Base-by-base conservation (phyloP, 1,284 basidiomycete species). In the Singerocomus inundabilis region DNA sequence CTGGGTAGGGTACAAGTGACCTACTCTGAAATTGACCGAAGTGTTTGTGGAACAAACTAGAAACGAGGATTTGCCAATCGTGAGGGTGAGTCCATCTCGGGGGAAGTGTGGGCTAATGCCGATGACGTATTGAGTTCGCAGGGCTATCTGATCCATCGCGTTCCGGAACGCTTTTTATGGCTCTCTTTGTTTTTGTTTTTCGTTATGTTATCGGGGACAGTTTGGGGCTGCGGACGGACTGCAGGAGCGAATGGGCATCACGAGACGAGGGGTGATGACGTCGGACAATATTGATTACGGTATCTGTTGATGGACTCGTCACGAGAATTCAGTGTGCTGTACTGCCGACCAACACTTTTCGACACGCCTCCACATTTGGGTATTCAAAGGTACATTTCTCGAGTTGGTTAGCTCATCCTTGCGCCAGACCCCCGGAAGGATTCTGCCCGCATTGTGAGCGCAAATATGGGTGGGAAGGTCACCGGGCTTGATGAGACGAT, bases 1-100 rank as follows among this genome's bases (percentile, higher is more conserved):
- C 30, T 57, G 6, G 70, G 71, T 2, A 59, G 53, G 28, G 57
- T 68, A 2, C 5, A 56, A 5, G 69, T 61, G 31, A 2, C 48
- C 9, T 60, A 1, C 9, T 56, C 34, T 11, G 15, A 9, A 38
- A 10, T 15, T 47, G 26, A 37, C 8, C 10, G 12, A 29, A 32
- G n/a, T n/a, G n/a, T n/a, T n/a, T n/a, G n/a, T n/a, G n/a, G n/a
- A n/a, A n/a, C n/a, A n/a, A n/a, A n/a, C n/a, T n/a, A n/a, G n/a
- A n/a, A n/a, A n/a, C n/a, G n/a, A n/a, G n/a, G n/a, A n/a, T n/a
- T n/a, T n/a, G n/a, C n/a, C n/a, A n/a, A n/a, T n/a, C n/a, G n/a
- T n/a, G n/a, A n/a, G n/a, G n/a, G n/a, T 24, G 31, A 21, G 9
- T 15, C 9, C 15, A 15, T 28, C 16, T 38, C 33, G 2, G n/a